These are phyloP conservation scores for Saraca asoca DNA, from an alignment of 331 rosid genomes.

Conservation along the genomic window DNA sequence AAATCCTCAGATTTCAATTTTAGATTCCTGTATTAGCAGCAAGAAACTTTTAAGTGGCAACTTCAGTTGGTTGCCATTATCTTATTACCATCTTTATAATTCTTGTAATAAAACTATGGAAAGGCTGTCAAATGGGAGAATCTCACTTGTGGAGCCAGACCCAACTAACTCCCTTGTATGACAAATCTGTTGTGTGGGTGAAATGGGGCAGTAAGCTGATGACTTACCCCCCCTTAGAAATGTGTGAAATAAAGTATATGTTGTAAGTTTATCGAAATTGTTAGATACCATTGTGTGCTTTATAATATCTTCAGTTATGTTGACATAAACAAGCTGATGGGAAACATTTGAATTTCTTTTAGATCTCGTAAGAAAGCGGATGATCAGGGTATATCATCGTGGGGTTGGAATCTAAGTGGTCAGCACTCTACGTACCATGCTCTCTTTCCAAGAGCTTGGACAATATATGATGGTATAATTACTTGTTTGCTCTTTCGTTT, in stretches of 20 bases:
- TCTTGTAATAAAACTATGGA: not conserved
- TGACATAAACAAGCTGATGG: constrained; percentile 16
- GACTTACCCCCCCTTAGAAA: too few species aligned
- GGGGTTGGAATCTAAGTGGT: constrained; percentile 98
- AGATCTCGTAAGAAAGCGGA: constrained; percentile 58
- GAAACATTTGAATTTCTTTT: constrained; percentile 22
- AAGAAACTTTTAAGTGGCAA: too few species aligned
- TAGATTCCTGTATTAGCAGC: too few species aligned
- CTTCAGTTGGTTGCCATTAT: too few species aligned
- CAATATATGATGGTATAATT: constrained; percentile 84
- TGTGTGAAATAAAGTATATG: too few species aligned
- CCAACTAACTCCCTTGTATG: too few species aligned
- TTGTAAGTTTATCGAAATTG: not conserved
- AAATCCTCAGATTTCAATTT: too few species aligned
- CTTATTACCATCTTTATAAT: not conserved
- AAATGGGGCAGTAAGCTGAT: too few species aligned
- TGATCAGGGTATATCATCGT: constrained; percentile 90
- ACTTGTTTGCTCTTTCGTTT: constrained; percentile 25
- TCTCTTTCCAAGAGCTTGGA: constrained; percentile 99
- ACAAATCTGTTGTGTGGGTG: too few species aligned
- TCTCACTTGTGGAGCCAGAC: too few species aligned
- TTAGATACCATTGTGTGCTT: constrained; percentile 26
- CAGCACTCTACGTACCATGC: constrained; percentile 99
- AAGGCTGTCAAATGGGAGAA: too few species aligned
- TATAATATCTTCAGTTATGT: constrained; percentile 7